Base-by-base conservation (phyloP, 352 stramenopile genomes). In the Phytophthora brassicae region DNA sequence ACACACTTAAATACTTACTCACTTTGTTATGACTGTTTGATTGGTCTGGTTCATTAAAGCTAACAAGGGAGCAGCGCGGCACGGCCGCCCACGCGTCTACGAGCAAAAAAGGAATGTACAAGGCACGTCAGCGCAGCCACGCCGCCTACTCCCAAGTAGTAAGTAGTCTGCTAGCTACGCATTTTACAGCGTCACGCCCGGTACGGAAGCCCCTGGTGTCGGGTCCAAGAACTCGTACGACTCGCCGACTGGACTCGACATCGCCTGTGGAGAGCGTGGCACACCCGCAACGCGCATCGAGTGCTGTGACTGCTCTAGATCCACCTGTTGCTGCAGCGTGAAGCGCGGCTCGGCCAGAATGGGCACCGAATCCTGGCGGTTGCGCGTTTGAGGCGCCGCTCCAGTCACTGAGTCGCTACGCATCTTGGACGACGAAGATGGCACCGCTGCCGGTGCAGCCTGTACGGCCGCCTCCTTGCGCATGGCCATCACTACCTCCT, bases 281-380 rank as follows among this genome's bases (percentile, higher is more conserved):
- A 63, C 43, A 13, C 53, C 55, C 22, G 46, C 46, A 22, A 71
- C 53, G 19, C 49, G 31, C 56, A 67, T 66, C 38, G 56, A 72
- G 42, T 61, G 52, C 36, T 70, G 58, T 8, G 54, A 68, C 51
- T 66, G 53, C 39, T 79, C 70, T 31, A 63, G 24, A 24, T 68
- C 60, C 24, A 79, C 64, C 59, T 79, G 62, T 44, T 75, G 62
- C 70, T 79, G 65, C 14, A 79, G 59, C 31, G 70, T 79, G 49
- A 79, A 79, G 31, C 59, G 62, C 19, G 70, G 70, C 57, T 79
- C 70, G 20, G 55, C 58, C 35, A 70, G 52, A 54, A 67, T 57
- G 3, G 58, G 66, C 36, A 70, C 59, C n/a, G 66, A 73, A 36
- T 79, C 70, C 39, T 79, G 52, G 6, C 63, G 67, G 26, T 65